A percentile compares a stretch with the other conserved stretches of the same genome.
These are phyloP conservation scores for Jatropha curcas DNA, from an alignment of 345 rosid species.

Conservation along the genomic window DNA sequence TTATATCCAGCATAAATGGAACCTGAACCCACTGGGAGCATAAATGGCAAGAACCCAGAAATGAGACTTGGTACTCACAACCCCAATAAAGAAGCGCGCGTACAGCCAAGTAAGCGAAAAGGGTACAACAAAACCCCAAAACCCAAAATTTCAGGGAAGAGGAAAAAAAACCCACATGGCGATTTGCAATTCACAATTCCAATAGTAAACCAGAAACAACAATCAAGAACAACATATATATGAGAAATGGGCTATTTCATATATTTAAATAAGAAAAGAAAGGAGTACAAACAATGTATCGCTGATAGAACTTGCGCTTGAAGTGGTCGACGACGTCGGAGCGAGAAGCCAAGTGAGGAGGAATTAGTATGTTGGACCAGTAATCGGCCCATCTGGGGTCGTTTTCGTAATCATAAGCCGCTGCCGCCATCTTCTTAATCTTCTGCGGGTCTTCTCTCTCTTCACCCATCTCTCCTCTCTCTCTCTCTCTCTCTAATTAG, in stretches of 20 bases:
- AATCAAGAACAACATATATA: background rate
- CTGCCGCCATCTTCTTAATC: conserved; percentile 75
- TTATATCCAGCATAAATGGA: background rate
- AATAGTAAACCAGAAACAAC: background rate
- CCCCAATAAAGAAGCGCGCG: background rate
- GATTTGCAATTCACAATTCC: background rate
- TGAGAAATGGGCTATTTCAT: too few relatives aligned
- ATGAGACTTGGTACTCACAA: background rate
- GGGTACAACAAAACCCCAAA: background rate
- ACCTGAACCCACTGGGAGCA: background rate
- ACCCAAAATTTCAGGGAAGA: background rate
- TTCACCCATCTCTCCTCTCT: conserved; percentile 49
- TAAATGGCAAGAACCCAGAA: background rate
- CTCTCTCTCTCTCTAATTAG: background rate
- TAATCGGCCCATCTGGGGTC: conserved; percentile 88
- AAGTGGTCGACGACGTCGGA: conserved; percentile 81
- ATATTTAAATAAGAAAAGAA: too few relatives aligned
- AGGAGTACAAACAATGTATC: conserved; percentile 56
- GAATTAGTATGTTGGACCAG: conserved; percentile 91
- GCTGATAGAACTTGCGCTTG: conserved; percentile 98
- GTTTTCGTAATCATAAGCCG: conserved; percentile 83
- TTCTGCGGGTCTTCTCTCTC: conserved; percentile 84
- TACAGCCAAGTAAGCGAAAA: background rate
- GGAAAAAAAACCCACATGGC: background rate
- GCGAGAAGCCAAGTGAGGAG: conserved; percentile 88